Percentiles rank a stretch among this genome's conserved stretches.
phyloP scores from a whole-genome alignment of 2,329 filamentous ascomycete genomes.

The Pyricularia sp. region DNA sequence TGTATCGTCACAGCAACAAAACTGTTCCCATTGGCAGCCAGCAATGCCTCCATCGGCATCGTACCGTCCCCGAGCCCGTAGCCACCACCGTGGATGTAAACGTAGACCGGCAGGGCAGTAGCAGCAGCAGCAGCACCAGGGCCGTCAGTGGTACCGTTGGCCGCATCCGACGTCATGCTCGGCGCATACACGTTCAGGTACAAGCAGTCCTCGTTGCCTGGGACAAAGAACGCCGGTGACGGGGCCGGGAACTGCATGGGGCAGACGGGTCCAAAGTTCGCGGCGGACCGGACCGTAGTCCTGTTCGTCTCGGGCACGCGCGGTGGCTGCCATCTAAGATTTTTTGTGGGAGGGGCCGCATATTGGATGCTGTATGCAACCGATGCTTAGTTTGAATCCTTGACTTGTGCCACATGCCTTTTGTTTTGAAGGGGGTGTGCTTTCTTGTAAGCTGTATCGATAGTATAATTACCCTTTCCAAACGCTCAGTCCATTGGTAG shows the following conservation, averaged over 20 bases:
- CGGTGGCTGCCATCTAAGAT: constrained; percentile 7
- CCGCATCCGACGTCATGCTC: neutral
- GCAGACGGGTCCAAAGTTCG: constrained; percentile 2
- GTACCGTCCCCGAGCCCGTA: constrained; percentile 13
- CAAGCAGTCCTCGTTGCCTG: constrained; percentile 24
- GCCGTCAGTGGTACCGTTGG: neutral
- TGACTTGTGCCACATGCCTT: neutral
- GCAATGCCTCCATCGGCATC: constrained; percentile 11
- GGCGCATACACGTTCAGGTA: constrained; percentile 33
- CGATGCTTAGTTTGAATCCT: neutral
- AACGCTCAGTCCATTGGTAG: constrained; percentile 4
- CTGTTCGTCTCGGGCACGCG: constrained; percentile 3
- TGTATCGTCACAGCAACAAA: constrained; percentile 16
- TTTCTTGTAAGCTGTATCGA: no score
- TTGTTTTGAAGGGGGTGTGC: neutral
- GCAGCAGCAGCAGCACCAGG: neutral
- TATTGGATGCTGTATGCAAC: constrained; percentile 6
- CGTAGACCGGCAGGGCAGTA: constrained; percentile 31
- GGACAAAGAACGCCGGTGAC: neutral
- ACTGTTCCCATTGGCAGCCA: constrained; percentile 12
- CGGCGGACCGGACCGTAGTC: neutral
- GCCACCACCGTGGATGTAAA: constrained; percentile 31
- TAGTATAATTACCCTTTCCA: constrained; percentile 8
- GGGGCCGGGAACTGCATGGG: neutral
- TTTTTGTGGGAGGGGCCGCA: constrained; percentile 8